Percentiles rank a stretch among this genome's conserved stretches.
Evolutionary conservation across 2,329 filamentous ascomycete genomes (phyloP).

Genomic region (Alternaria arborescens): DNA sequence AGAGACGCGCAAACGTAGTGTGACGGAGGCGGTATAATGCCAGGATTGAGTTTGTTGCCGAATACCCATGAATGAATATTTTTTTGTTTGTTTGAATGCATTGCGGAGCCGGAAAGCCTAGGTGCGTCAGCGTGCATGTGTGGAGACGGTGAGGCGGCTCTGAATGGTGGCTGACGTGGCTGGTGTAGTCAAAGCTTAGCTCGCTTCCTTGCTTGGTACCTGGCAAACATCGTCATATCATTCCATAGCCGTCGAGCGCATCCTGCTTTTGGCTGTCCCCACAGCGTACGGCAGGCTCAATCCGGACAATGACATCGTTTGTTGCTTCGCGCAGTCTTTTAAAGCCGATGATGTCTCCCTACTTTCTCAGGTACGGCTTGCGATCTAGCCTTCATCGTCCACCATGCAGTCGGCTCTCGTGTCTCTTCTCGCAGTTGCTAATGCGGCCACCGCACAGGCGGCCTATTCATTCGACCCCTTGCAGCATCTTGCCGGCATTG

Average conservation of each 20-base stretch:
- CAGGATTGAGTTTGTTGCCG: not conserved
- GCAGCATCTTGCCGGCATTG: constrained; percentile 60
- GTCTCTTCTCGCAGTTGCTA: constrained; percentile 38
- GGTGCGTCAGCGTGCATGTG: not conserved
- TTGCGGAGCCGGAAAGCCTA: not conserved
- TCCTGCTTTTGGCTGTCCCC: constrained; percentile 1
- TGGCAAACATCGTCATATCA: constrained; percentile 27
- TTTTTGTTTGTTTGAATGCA: not conserved
- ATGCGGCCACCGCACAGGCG: constrained; percentile 31
- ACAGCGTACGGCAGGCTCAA: not conserved
- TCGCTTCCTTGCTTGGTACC: constrained; percentile 21
- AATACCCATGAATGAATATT: not conserved
- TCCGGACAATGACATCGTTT: constrained; percentile 17
- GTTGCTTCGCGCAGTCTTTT: constrained; percentile 2
- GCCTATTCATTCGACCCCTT: constrained; percentile 58
- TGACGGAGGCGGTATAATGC: constrained; percentile 6
- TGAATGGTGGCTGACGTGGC: constrained; percentile 14
- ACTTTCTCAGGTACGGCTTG: constrained; percentile 17
- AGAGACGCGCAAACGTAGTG: constrained; percentile 30
- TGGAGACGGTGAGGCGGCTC: not conserved
- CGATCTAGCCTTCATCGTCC: constrained; percentile 7
- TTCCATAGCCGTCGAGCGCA: constrained; percentile 1
- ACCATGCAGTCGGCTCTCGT: constrained; percentile 31
- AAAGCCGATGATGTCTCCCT: constrained; percentile 5
- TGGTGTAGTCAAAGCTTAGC: constrained; percentile 18